Percentiles rank a stretch among this genome's conserved stretches.
Conservation (phyloP, 2,329 filamentous ascomycete species). For the Escovopsis weberi region DNA sequence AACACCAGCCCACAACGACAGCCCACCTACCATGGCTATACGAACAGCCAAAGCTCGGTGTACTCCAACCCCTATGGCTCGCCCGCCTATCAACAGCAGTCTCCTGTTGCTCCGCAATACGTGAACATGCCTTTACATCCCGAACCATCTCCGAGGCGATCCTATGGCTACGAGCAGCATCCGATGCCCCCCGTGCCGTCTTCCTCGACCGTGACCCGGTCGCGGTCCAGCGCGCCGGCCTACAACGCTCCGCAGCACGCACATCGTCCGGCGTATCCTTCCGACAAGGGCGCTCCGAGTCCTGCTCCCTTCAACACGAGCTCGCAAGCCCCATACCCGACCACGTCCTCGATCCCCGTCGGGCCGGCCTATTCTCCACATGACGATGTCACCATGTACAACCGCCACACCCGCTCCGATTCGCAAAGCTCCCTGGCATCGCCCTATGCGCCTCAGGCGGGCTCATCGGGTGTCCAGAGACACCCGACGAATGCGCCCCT, state of each 20-base stretch:
- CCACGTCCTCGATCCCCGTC: conserved; percentile 36
- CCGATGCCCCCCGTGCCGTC: conserved; percentile 22
- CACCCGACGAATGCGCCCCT: conserved; percentile 47
- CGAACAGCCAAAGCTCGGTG: conserved; percentile 24
- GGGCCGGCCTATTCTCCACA: conserved; percentile 33
- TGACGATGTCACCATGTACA: conserved; percentile 32
- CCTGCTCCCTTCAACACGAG: conserved; percentile 19
- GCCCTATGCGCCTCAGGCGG: conserved; percentile 25
- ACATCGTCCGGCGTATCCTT: conserved; percentile 22
- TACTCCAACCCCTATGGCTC: conserved; percentile 23
- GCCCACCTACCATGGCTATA: conserved; percentile 34
- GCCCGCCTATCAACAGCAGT: conserved; percentile 21
- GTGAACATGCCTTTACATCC: conserved; percentile 8
- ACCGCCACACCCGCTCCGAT: conserved; percentile 30
- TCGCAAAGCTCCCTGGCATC: conserved; percentile 36
- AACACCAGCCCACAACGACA: conserved; percentile 35
- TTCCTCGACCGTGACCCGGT: conserved; percentile 12
- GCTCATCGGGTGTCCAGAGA: conserved; percentile 33
- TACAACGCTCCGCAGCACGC: conserved; percentile 24
- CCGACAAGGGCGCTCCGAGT: conserved; percentile 25
- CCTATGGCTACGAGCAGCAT: conserved; percentile 25
- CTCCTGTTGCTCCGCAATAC: conserved; percentile 22
- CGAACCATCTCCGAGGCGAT: conserved; percentile 15
- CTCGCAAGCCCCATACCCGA: conserved; percentile 36
- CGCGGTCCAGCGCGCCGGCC: conserved; percentile 14